A percentile compares a stretch with the other conserved stretches of the same genome.
phyloP scores from a whole-genome alignment of 2,329 filamentous ascomycete genomes.

The Xylaria sp. region DNA sequence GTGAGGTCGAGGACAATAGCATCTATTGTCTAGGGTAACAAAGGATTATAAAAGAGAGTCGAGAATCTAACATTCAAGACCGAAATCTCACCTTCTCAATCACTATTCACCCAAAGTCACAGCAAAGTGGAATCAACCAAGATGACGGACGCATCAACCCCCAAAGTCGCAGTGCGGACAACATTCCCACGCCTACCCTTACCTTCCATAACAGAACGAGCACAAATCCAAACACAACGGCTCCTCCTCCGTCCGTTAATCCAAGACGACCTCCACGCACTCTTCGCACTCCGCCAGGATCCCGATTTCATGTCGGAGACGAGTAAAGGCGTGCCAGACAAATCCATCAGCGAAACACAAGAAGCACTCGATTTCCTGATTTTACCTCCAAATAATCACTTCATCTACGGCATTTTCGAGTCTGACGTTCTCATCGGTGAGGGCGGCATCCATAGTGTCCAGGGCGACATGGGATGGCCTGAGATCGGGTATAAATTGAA shows the following conservation, averaged over 20 bases:
- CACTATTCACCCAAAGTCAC: no score
- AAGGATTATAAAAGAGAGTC: not conserved
- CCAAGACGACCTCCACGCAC: constrained; percentile 19
- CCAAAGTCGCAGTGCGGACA: constrained; percentile 15
- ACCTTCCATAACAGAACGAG: constrained; percentile 15
- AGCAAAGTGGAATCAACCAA: not conserved
- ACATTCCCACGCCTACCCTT: constrained; percentile 25
- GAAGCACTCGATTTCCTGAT: constrained; percentile 17
- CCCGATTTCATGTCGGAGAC: constrained; percentile 26
- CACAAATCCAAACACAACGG: constrained; percentile 24
- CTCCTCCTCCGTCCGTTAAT: constrained; percentile 25
- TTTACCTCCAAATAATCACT: constrained; percentile 1
- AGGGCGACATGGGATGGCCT: constrained; percentile 21
- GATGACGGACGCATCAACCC: constrained; percentile 2
- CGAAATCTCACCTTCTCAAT: no score
- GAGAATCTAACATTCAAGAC: no score
- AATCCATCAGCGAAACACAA: constrained; percentile 21
- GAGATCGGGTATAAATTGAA: constrained; percentile 26
- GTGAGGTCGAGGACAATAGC: not conserved
- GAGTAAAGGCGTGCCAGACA: constrained; percentile 21
- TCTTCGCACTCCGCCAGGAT: constrained; percentile 22
- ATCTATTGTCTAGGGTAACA: no score
- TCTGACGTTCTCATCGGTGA: constrained; percentile 30
- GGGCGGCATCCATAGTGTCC: constrained; percentile 25
- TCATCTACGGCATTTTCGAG: constrained; percentile 22